Evolutionary conservation across 2,329 filamentous ascomycete species (phyloP).

Genomic region (Aureobasidium sp.): DNA sequence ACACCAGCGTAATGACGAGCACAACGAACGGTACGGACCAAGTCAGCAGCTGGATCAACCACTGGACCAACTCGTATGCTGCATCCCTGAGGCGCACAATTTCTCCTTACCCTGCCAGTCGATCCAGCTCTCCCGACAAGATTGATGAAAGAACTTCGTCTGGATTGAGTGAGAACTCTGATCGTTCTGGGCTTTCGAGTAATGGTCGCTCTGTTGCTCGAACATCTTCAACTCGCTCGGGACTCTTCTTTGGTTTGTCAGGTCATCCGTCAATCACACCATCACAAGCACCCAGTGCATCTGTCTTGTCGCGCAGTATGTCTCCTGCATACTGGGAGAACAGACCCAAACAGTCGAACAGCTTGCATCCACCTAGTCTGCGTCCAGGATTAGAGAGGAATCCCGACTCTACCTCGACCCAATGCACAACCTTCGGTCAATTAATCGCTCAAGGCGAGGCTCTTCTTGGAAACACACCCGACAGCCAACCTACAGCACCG

Average conservation of each 20-base stretch:
- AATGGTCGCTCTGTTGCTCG: constrained; percentile 38
- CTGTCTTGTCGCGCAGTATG: not conserved
- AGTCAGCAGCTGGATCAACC: constrained; percentile 25
- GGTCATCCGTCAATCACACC: constrained; percentile 16
- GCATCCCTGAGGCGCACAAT: constrained; percentile 6
- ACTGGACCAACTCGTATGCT: constrained; percentile 18
- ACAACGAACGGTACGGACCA: constrained; percentile 17
- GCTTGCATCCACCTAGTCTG: not conserved
- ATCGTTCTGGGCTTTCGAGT: constrained; percentile 36
- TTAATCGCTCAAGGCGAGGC: constrained; percentile 8
- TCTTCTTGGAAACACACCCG: not conserved
- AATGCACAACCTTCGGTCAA: constrained; percentile 12
- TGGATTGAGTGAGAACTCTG: constrained; percentile 48
- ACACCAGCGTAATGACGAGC: constrained; percentile 17
- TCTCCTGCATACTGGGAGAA: constrained; percentile 8
- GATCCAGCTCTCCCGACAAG: constrained; percentile 43
- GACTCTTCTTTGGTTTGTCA: constrained; percentile 16
- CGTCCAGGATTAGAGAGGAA: constrained; percentile 2
- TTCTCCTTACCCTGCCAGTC: constrained; percentile 2
- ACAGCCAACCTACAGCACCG: not conserved
- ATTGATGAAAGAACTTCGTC: constrained; percentile 52
- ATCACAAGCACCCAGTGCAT: constrained; percentile 12
- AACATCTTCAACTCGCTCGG: constrained; percentile 40
- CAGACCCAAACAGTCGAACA: not conserved
- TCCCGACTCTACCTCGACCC: constrained; percentile 4